Base-by-base conservation (phyloP, 495 filamentous ascomycete species). In the Penicillium fimorum region DNA sequence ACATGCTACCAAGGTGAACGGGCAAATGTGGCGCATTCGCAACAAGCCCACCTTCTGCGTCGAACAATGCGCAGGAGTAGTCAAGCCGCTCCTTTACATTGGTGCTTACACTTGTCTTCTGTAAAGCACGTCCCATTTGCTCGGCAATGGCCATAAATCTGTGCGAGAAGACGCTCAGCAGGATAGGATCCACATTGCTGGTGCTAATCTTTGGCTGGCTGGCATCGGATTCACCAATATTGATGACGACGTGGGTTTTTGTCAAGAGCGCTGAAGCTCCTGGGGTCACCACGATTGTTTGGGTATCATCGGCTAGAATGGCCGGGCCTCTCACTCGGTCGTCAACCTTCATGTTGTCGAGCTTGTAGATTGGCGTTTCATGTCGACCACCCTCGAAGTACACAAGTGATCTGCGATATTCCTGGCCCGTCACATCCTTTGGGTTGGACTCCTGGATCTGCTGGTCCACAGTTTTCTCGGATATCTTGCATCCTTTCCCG, bases 1-100 rank as follows among this genome's bases (percentile, higher is more conserved):
- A 92, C 94, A 98, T 97, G 59, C 82, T 82, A 59, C 92, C 87
- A 5, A 97, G 74, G 67, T 97, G 92, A n/a, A 97, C 90, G 0
- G 92, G 92, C 25, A 97, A 68, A 79, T 97, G 92, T 3, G 92
- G 92, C 29, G 92, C 85, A 72, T 97, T 78, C 7, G 74, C 75
- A 33, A 78, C 75, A 0, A 78, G 62, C 10, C 66, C 68, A 11
- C 74, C 75, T 18, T 70, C 65, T 0, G 74, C 60, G 17, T 62
- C 63, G 46, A 78, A 78, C 37, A 78, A 53, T 5, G 75, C 73
- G 55, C 75, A 78, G 15, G 67, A 70, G 45, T 70, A 78, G 53
- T 77, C 74, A 9, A 78, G 68, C 30, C 75, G 59, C 53, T 77
- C 75, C 47, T 78, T 77, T 44, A 78, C 70, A 44, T 76, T 78